Percentiles rank a stretch among this genome's conserved stretches.
These are phyloP conservation scores for Penicillium sp. DNA, from an alignment of 2,329 filamentous ascomycete genomes.

Conservation along the genomic window DNA sequence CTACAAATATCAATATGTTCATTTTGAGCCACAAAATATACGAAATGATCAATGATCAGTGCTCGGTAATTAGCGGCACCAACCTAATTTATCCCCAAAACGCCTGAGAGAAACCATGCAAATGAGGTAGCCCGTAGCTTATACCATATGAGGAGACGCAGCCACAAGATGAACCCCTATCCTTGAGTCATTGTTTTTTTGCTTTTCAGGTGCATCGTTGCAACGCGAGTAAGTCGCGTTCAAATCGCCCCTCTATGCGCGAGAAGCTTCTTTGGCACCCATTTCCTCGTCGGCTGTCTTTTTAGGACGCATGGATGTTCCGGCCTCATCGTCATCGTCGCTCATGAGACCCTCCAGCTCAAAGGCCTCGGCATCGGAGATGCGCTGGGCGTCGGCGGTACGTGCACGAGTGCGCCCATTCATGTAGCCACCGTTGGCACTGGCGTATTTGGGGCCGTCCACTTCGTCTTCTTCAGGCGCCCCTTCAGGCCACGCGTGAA, in stretches of 20 bases:
- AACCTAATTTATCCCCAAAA: neutral
- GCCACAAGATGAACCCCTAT: neutral
- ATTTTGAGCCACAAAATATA: neutral
- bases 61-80: neutral
- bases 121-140: neutral
- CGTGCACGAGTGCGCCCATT: conserved; percentile 42
- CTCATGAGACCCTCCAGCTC: conserved; percentile 86
- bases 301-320: conserved; percentile 20
- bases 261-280: conserved; percentile 13
- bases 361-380: conserved; percentile 83
- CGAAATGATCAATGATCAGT: no score
- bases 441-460: conserved; percentile 13
- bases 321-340: conserved; percentile 66
- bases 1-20: neutral
- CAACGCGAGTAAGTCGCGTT: no score
- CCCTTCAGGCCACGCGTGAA: conserved; percentile 47
- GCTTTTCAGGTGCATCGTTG: no score
- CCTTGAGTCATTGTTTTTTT: no score
- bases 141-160: neutral
- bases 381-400: conserved; percentile 42
- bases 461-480: conserved; percentile 18
- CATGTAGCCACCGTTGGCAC: conserved; percentile 13
- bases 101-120: neutral
- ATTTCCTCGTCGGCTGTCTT: conserved; percentile 30
- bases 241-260: neutral